Conservation (phyloP, 2,329 filamentous ascomycete genomes). For the Sporothrix phasma region DNA sequence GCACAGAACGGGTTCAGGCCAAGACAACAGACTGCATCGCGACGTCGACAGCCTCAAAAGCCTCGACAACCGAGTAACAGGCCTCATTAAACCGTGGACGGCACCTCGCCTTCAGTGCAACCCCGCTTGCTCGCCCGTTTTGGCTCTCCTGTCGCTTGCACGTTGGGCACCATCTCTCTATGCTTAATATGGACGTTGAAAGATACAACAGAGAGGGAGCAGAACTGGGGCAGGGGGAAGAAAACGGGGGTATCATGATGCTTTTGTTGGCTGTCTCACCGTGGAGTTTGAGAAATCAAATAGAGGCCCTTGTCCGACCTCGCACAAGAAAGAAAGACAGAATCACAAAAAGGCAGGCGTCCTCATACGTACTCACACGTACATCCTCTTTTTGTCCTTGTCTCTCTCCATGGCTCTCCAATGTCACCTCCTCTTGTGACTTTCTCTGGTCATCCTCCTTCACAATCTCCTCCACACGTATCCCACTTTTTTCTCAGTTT, state of each 20-base stretch:
- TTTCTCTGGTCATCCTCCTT: too few species aligned
- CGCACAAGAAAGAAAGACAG: background rate
- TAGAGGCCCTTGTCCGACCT: background rate
- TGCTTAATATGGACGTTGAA: background rate
- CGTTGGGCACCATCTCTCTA: too few species aligned
- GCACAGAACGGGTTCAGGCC: background rate
- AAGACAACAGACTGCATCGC: background rate
- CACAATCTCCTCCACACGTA: too few species aligned
- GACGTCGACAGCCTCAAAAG: background rate
- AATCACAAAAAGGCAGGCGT: background rate
- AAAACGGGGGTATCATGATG: conserved; percentile 3
- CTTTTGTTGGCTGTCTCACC: background rate
- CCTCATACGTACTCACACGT: background rate
- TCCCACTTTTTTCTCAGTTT: too few species aligned
- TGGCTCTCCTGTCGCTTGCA: background rate
- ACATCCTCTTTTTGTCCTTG: background rate
- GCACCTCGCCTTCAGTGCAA: background rate
- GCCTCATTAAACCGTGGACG: too few species aligned
- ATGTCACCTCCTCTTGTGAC: background rate
- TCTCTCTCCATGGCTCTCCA: background rate
- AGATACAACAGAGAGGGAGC: background rate
- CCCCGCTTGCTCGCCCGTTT: background rate
- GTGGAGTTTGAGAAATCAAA: background rate
- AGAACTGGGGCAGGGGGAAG: too few species aligned
- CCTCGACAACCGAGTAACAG: too few species aligned